Base-by-base conservation (phyloP, 2,329 filamentous ascomycete genomes). In the Colletotrichum sp. region DNA sequence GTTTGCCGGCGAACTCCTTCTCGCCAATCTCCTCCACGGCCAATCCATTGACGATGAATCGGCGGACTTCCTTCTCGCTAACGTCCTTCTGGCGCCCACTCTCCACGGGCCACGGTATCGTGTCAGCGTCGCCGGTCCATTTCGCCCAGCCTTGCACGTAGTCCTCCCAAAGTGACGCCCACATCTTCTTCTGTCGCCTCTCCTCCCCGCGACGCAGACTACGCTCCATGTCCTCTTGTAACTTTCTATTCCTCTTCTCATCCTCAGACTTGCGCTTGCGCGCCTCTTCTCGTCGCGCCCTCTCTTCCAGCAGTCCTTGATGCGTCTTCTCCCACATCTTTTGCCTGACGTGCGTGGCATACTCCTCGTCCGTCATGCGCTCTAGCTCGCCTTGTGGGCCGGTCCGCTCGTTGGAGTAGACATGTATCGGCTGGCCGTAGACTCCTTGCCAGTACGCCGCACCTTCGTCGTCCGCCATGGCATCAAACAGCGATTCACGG, bases 261-360 rank as follows among this genome's bases (percentile, higher is more conserved):
- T 88, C 89, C 78, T 91, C 88, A 72, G 86, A 84, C 77, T 88
- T 89, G 77, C 88, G 88, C 78, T 86, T 81, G 75, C 85, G 85
- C 82, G 89, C 88, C 80, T 87, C 89, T 78, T 92, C 89, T 71
- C 91, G 87, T 60, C 90, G 86, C 71, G 92, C 92, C 72, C 93
- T 90, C 84, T 97, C 95, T 80, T 97, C 94, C 1, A 96, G 83
- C 68, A 98, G 86, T 26, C 96, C 94, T 78, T 96, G 93, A 82
- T 98, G 93, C 69, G 94, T 98, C 86, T 95, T 96, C 88, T 98
- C 96, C 94, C 96, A 99, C 97, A 99, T 99, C 85, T 93, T 93
- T 68, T 90, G 90, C 21, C 96, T 92, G 52, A 99, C 96, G 83
- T 96, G 94, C 3, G 92, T 88, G 1, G 95, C 94, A 83, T 99